Evolutionary conservation across 2,329 filamentous ascomycete genomes (phyloP), one percentile per base, ranked within the genome.

Genomic region (Atkinsonella texensis): DNA sequence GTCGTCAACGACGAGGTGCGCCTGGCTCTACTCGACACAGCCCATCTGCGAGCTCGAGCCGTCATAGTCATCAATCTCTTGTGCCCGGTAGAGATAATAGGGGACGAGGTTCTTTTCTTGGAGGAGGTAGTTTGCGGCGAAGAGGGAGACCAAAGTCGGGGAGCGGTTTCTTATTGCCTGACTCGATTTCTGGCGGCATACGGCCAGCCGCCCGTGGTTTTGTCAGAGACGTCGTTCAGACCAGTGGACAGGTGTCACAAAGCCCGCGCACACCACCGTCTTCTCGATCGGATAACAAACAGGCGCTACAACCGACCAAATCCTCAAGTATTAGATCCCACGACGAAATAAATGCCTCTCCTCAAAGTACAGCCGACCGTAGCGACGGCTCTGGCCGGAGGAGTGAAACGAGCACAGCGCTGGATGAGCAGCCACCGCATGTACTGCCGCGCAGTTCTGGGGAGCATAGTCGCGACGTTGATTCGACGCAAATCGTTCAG

Each of bases 401-500:
- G 3, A 28, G 2, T 39, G 32, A 43, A 17, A 9, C 2, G 18
- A 50, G 32, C 39, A 44, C 18, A 31, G 46, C 13, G 7, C 43
- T 42, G 38, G 46, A 48, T 5, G 23, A 48, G 23, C 32, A 33
- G 15, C 40, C 31, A 28, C 45, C 43, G 28, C 43, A 32, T n/a
- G 43, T 6, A 47, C n/a, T 32, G 20, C 11, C 44, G 9, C 43
- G n/a, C 4, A 13, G 31, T 17, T 52, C 47, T 13, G 35, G 17
- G 2, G 50, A 54, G 9, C 28, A 39, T 13, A 59, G 66, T 5
- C 64, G 86, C 18, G 81, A 89, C 59, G 76, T 85, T 54, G 90
- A 96, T 61, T 85, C 90, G 8, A 81, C 85, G 4, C 87, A 95
- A 66, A 94, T 97, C 56, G 89, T 97, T 42, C 89, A 89, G 61